A percentile compares a stretch with the other conserved stretches of the same genome.
Evolutionary conservation across 164 flowering plant species (phyloP).

Genomic region (Annona squamosa): DNA sequence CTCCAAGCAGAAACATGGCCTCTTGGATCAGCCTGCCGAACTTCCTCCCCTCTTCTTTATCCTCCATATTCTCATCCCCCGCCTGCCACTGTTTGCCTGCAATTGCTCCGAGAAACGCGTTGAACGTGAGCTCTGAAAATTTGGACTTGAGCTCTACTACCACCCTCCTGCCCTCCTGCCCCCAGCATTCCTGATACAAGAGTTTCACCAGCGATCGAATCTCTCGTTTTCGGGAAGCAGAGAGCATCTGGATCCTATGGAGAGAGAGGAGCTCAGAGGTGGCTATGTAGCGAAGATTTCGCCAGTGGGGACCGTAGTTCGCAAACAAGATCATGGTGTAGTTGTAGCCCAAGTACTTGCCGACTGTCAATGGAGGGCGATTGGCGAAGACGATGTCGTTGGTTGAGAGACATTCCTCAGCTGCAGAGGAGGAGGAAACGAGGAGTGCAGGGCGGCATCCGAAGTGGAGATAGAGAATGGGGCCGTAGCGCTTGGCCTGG

Average conservation of each 20-base stretch:
- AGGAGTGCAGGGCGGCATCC: conserved; percentile 16
- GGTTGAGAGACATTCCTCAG: conserved; percentile 24
- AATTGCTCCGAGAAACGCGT: conserved; percentile 14
- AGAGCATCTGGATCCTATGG: conserved; percentile 5
- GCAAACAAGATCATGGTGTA: conserved; percentile 8
- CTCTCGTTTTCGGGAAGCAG: conserved; percentile 17
- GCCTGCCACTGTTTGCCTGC: conserved; percentile 15
- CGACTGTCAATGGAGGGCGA: conserved; percentile 23
- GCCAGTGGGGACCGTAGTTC: conserved; percentile 19
- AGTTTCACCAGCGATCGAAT: conserved; percentile 7
- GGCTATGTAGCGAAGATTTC: conserved; percentile 14
- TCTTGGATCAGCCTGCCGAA: conserved; percentile 10
- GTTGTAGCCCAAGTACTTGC: conserved; percentile 15
- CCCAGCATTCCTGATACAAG: not conserved
- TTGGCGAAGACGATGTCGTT: conserved; percentile 28
- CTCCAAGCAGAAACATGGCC: not conserved
- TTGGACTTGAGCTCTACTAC: conserved; percentile 6
- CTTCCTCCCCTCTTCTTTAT: conserved; percentile 15
- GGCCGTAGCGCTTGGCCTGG: conserved; percentile 11
- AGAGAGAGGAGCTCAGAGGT: conserved; percentile 14
- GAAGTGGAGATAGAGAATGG: conserved; percentile 10
- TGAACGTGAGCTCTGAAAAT: conserved; percentile 13
- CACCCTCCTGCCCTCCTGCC: not conserved
- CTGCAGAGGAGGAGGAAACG: conserved; percentile 12
- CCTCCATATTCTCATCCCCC: conserved; percentile 11